Percentiles rank a stretch among this genome's conserved stretches.
Conservation (phyloP, 805 yeast genomes). For the Candida palmyrensis region DNA sequence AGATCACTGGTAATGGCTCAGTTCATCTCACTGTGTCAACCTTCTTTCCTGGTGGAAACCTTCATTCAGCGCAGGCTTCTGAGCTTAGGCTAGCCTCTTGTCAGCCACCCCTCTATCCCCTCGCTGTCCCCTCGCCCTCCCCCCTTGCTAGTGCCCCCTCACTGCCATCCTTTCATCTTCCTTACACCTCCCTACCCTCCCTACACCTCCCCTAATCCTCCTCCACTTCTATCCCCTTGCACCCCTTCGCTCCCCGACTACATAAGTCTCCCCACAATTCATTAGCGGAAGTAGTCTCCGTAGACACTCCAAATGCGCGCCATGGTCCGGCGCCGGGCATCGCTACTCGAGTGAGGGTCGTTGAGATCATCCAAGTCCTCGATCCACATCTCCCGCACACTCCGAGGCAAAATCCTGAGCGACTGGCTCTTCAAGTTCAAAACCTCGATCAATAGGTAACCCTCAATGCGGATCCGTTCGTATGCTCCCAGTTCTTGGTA, state of each 20-base stretch:
- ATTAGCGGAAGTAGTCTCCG: conserved; percentile 29
- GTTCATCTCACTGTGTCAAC: too few species aligned
- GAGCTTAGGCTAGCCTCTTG: too few species aligned
- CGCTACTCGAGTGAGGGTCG: conserved; percentile 29
- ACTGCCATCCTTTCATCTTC: neutral
- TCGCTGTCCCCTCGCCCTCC: too few species aligned
- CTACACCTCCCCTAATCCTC: too few species aligned
- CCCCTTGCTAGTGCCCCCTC: too few species aligned
- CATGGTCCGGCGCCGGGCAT: conserved; percentile 42
- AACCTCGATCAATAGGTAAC: conserved; percentile 63
- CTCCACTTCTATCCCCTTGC: too few species aligned
- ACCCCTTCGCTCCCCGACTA: too few species aligned
- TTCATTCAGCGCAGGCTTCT: too few species aligned
- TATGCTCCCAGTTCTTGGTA: conserved; percentile 12
- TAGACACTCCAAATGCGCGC: conserved; percentile 61
- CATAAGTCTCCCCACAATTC: neutral
- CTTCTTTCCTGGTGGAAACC: too few species aligned
- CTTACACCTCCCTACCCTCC: neutral
- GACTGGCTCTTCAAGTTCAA: conserved; percentile 52
- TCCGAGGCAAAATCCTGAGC: conserved; percentile 43
- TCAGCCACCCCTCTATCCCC: too few species aligned
- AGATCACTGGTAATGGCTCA: too few species aligned
- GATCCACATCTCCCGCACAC: conserved; percentile 49
- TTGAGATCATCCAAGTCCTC: conserved; percentile 60
- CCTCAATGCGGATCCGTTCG: conserved; percentile 40